Evolutionary conservation across 805 yeast genomes (phyloP).

Genomic region (Clavispora phyllophila): DNA sequence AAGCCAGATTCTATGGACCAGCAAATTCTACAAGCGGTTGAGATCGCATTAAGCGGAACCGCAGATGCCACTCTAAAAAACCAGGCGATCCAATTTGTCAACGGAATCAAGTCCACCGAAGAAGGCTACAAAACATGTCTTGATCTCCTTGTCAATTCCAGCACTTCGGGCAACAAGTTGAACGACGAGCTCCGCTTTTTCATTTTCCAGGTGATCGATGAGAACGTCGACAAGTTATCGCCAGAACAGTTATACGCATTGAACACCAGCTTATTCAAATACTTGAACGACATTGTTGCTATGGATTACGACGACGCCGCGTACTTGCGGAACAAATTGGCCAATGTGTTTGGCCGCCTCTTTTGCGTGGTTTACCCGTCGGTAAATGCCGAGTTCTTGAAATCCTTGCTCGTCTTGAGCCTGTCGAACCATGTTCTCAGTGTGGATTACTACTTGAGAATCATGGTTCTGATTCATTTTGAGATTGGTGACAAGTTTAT

Average conservation of each 20-base stretch:
- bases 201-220: conserved; percentile 64
- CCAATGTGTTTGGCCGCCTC: conserved; percentile 28
- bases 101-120: conserved; percentile 47
- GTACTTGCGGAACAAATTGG: conserved; percentile 34
- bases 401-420: conserved; percentile 22
- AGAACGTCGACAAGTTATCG: conserved; percentile 41
- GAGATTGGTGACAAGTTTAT: conserved; percentile 93
- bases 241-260: conserved; percentile 43
- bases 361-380: conserved; percentile 33
- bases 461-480: conserved; percentile 70
- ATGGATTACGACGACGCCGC: conserved; percentile 19
- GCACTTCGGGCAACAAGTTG: conserved; percentile 18
- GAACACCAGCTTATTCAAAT: conserved; percentile 44
- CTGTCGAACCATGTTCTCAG: conserved; percentile 15
- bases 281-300: conserved; percentile 28
- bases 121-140: conserved; percentile 55
- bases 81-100: conserved; percentile 49
- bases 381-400: conserved; percentile 29
- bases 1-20: conserved; percentile 26
- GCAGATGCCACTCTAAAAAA: conserved; percentile 48
- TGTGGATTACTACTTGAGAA: conserved; percentile 69
- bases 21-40: conserved; percentile 86
- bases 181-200: conserved; percentile 60
- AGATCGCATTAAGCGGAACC: conserved; percentile 69
- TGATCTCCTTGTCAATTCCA: conserved; percentile 35